A percentile compares a stretch with the other conserved stretches of the same genome.
Conservation (phyloP, 2,329 filamentous ascomycete species). For the Aspergillus transmontanensis region DNA sequence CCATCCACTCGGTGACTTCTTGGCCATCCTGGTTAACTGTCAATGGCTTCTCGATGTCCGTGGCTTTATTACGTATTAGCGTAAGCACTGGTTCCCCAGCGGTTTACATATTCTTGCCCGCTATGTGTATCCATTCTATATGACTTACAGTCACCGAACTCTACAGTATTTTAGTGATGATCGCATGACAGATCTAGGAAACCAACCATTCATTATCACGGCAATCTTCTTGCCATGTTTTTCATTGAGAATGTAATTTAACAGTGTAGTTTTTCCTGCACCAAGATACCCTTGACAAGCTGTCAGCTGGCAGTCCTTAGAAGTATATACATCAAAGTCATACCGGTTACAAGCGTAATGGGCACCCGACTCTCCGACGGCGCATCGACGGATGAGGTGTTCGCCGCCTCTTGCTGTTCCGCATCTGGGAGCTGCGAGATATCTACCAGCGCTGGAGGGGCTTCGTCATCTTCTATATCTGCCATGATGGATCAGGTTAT, state of each 20-base stretch:
- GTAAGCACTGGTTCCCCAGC: not conserved
- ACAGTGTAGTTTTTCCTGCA: slow-evolving; percentile 89
- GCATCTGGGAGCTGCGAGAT: slow-evolving; percentile 32
- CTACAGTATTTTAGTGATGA: slow-evolving; percentile 46
- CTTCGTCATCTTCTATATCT: slow-evolving; percentile 45
- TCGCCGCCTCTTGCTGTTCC: slow-evolving; percentile 19
- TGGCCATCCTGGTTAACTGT: slow-evolving; percentile 84
- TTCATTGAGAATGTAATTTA: slow-evolving; percentile 94
- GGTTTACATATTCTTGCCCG: not conserved
- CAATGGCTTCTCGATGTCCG: slow-evolving; percentile 94
- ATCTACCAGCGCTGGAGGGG: slow-evolving; percentile 48
- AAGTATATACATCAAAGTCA: slow-evolving; percentile 8
- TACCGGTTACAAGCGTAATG: slow-evolving; percentile 55
- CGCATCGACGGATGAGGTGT: slow-evolving; percentile 25
- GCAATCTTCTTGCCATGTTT: slow-evolving; percentile 98
- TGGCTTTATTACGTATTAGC: slow-evolving; percentile 54
- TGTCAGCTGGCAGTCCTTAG: slow-evolving; percentile 8
- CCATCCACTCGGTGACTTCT: slow-evolving; percentile 90
- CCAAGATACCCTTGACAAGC: slow-evolving; percentile 76
- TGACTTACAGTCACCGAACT: slow-evolving; percentile 76
- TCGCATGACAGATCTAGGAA: not conserved
- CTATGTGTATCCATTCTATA: not conserved
- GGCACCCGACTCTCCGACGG: slow-evolving; percentile 45
- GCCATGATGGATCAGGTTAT: not conserved
- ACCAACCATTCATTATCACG: slow-evolving; percentile 86